Percentiles rank a stretch among this genome's conserved stretches.
phyloP scores from a whole-genome alignment of 768 basidiomycete species.

The Phylloporus scabripes region DNA sequence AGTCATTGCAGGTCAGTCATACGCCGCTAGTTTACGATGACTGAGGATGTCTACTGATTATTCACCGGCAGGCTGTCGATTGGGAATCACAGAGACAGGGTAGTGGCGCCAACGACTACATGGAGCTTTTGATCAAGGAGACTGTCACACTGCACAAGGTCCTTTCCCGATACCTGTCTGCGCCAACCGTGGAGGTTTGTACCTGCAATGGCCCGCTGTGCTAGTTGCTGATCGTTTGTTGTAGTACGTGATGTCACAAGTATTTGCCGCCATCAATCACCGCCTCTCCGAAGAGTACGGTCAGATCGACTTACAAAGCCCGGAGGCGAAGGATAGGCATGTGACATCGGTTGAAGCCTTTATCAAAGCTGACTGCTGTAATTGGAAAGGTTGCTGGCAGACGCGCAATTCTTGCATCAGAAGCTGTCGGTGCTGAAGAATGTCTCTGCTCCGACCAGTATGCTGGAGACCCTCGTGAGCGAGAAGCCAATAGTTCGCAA shows the following conservation, averaged over 20 bases:
- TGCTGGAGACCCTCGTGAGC: constrained; percentile 80
- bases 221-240: constrained; percentile 10
- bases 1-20: constrained; percentile 62
- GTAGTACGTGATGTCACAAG: constrained; percentile 91
- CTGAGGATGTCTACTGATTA: constrained; percentile 4
- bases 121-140: constrained; percentile 90
- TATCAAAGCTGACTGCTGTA: constrained; percentile 13
- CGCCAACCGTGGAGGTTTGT: constrained; percentile 73
- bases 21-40: constrained; percentile 3
- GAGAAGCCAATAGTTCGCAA: constrained; percentile 63
- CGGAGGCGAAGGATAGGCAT: constrained; percentile 82
- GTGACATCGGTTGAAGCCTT: constrained; percentile 7
- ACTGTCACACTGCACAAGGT: constrained; percentile 95
- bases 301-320: constrained; percentile 74
- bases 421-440: constrained; percentile 73
- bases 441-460: constrained; percentile 61
- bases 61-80: constrained; percentile 53
- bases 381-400: constrained; percentile 61
- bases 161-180: constrained; percentile 80
- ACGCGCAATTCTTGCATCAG: constrained; percentile 71
- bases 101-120: constrained; percentile 78
- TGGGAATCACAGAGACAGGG: constrained; percentile 65
- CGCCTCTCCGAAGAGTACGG: constrained; percentile 83
- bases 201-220: constrained; percentile 7
- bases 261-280: constrained; percentile 89